Evolutionary conservation across 2,329 filamentous ascomycete species (phyloP).

Genomic region (Colletotrichum liriopes): DNA sequence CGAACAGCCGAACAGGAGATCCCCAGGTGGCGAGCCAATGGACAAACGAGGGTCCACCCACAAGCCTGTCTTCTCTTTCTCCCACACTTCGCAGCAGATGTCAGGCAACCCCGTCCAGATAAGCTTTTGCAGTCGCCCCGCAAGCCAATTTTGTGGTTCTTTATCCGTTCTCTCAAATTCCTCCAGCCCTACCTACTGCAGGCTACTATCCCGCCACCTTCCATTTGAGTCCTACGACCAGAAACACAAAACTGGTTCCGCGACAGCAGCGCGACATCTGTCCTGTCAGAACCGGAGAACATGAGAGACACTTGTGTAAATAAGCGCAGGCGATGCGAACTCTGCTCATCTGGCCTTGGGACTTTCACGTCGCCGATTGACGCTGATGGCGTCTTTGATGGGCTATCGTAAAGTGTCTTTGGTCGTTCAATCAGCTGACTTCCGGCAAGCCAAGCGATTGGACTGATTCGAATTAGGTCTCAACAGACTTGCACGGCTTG

Average conservation of each 20-base stretch:
- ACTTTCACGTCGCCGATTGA: neutral
- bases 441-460: neutral
- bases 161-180: neutral
- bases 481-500: too few species aligned
- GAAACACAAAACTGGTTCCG: neutral
- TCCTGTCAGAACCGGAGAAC: neutral
- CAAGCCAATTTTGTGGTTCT: neutral
- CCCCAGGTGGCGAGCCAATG: neutral
- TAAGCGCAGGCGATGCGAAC: neutral
- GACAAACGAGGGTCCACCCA: neutral
- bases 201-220: neutral
- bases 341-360: neutral
- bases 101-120: neutral
- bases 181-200: neutral
- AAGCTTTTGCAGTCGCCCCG: neutral
- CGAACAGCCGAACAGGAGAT: neutral
- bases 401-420: conserved; percentile 1
- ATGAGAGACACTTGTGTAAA: neutral
- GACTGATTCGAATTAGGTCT: too few species aligned
- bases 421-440: neutral
- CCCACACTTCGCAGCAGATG: neutral
- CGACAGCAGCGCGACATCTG: neutral
- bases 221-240: neutral
- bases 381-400: neutral
- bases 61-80: neutral